These are phyloP conservation scores for Cochlearia excelsa DNA, from an alignment of 345 rosid species.

Conservation along the genomic window DNA sequence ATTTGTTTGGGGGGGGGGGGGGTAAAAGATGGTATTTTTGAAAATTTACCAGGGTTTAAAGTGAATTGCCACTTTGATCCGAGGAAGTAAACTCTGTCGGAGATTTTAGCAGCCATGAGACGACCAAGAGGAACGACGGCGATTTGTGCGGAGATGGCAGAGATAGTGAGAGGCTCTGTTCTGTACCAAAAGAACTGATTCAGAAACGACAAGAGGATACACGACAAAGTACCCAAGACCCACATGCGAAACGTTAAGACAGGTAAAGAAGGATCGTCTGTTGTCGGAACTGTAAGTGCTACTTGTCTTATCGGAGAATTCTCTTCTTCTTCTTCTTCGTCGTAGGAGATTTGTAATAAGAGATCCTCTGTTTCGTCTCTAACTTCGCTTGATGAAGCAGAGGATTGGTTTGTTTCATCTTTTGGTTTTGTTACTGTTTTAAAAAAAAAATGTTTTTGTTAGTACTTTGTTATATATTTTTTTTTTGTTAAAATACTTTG, in stretches of 20 bases:
- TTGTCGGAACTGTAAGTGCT: constrained; percentile 81
- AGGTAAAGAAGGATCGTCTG: constrained; percentile 83
- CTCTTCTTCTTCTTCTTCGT: constrained; percentile 41
- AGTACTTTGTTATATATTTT: neutral
- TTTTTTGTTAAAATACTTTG: too few relatives aligned
- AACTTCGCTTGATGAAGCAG: constrained; percentile 32
- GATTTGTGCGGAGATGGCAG: constrained; percentile 93
- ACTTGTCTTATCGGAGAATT: constrained; percentile 87
- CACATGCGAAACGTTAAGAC: constrained; percentile 92
- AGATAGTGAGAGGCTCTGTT: constrained; percentile 85
- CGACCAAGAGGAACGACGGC: constrained; percentile 91
- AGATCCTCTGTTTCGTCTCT: constrained; percentile 32
- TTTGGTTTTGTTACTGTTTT: constrained; percentile 21
- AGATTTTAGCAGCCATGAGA: constrained; percentile 79
- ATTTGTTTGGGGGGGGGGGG: too few relatives aligned
- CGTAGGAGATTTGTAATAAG: constrained; percentile 15
- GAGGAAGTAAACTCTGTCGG: constrained; percentile 60
- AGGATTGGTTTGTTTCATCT: constrained; percentile 21
- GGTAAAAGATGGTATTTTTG: too few relatives aligned
- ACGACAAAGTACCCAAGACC: constrained; percentile 77
- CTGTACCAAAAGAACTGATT: constrained; percentile 98
- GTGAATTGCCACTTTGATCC: constrained; percentile 74
- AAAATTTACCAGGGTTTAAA: constrained; percentile 53
- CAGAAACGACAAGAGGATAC: constrained; percentile 72
- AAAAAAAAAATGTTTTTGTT: constrained; percentile 4